These are phyloP conservation scores for Hypomyces rosellus DNA, from an alignment of 2,329 filamentous ascomycete species.

Conservation along the genomic window DNA sequence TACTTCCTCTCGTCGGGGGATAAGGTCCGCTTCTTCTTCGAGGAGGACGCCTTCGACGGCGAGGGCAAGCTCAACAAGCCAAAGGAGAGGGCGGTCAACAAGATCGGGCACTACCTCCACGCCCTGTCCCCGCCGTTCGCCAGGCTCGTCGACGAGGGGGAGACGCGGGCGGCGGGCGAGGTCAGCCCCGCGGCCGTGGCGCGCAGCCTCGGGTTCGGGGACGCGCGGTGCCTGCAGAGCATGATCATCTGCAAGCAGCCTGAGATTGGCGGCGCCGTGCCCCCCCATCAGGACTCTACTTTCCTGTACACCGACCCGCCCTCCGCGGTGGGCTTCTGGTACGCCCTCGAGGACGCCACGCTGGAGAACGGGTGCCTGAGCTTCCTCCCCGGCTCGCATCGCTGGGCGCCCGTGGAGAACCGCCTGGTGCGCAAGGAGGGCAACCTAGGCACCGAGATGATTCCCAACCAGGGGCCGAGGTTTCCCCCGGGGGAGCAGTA, in stretches of 20 bases:
- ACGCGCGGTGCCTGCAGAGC: constrained; percentile 77
- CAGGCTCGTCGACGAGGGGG: constrained; percentile 46
- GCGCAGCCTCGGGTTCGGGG: constrained; percentile 61
- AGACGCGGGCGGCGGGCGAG: constrained; percentile 21
- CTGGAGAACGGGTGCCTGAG: constrained; percentile 81
- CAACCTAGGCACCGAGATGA: constrained; percentile 59
- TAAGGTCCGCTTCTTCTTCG: constrained; percentile 95
- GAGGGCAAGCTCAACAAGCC: constrained; percentile 64
- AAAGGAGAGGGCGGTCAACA: constrained; percentile 82
- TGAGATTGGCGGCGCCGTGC: constrained; percentile 87
- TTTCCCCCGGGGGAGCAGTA: constrained; percentile 54
- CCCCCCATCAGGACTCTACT: constrained; percentile 84
- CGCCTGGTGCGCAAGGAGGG: constrained; percentile 65
- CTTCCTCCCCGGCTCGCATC: constrained; percentile 79
- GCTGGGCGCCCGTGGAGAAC: constrained; percentile 60
- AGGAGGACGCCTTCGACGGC: constrained; percentile 79
- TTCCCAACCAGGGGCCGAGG: constrained; percentile 57
- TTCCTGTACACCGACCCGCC: constrained; percentile 89
- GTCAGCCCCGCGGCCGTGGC: constrained; percentile 58
- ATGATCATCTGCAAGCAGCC: constrained; percentile 99
- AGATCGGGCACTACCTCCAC: constrained; percentile 77
- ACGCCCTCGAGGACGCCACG: constrained; percentile 89
- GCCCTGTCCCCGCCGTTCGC: constrained; percentile 61
- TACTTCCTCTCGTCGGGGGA: constrained; percentile 90
- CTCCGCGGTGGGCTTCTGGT: constrained; percentile 92